These are phyloP conservation scores for Fusarium armeniacum DNA, from an alignment of 2,329 filamentous ascomycete genomes.

Conservation along the genomic window DNA sequence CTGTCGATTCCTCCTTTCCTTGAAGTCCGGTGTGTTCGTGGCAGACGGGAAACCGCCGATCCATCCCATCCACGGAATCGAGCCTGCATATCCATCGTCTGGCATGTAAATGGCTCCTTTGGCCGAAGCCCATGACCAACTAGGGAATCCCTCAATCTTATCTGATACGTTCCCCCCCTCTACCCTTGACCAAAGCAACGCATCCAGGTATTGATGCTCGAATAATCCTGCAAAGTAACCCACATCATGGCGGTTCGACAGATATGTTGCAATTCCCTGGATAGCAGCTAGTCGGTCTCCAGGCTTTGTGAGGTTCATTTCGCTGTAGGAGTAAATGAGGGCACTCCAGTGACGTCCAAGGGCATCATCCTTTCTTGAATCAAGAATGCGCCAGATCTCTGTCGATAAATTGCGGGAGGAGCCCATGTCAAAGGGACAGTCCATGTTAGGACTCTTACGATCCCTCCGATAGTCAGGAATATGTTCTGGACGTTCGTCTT, in stretches of 20 bases:
- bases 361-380: background rate
- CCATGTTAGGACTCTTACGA: too few species aligned
- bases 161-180: too few species aligned
- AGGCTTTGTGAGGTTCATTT: background rate
- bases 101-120: fast-evolving
- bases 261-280: background rate
- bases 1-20: background rate
- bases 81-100: fast-evolving
- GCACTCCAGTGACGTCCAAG: background rate
- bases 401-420: fast-evolving
- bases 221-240: background rate
- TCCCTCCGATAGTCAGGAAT: background rate
- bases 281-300: background rate
- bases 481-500: fast-evolving
- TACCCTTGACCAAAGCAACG: background rate
- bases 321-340: background rate
- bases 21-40: background rate
- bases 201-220: background rate
- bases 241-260: background rate
- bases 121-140: background rate
- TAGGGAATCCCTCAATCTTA: background rate
- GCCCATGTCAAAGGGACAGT: background rate
- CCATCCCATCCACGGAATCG: background rate
- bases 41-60: background rate
- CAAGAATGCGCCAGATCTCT: background rate